Base-by-base conservation (phyloP, 768 basidiomycete genomes). In the Leucocoprinus sp. region DNA sequence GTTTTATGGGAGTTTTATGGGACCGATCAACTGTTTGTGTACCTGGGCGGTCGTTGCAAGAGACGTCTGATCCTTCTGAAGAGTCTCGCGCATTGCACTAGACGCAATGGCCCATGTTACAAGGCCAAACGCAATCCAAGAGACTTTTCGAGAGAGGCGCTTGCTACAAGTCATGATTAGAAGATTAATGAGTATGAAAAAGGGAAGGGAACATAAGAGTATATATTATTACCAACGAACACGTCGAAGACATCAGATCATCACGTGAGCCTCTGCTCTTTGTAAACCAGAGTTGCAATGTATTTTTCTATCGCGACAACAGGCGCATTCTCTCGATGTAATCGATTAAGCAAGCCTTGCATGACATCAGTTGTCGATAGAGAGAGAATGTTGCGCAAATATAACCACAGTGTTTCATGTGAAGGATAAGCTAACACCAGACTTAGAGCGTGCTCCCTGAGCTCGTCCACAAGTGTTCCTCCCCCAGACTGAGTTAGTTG, bases 401-500 rank as follows among this genome's bases (percentile, higher is more conserved):
- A 83, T 50, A 78, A 61, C 81, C 82, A 84, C 14, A 84, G 65
- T 0, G 83, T 60, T 55, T 84, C 80, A 48, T 81, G 76, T 19
- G 64, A 51, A 1, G 83, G 76, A 54, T 74, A 84, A 15, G 65
- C 54, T 8, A 50, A 50, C 14, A 82, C 57, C 15, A 85, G 69
- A 5, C 68, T 64, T 38, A 67, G 49, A 5, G 76, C 74, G 50
- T 82, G 80, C 8, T 59, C 56, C 19, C 57, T 56, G 8, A 64
- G 26, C 51, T 48, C 36, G 34, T 43, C 34, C 38, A 40, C 46
- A 51, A 52, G 23, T 46, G 28, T n/a, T 22, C 42, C 22, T 21
- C 50, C n/a, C 26, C 40, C 35, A 28, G 9, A 14, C 46, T 43
- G 39, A n/a, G 46, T 35, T 14, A 43, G 17, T 15, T 26, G 36